These are phyloP conservation scores for Kokia cookei DNA, from an alignment of 441 rosid species.

Conservation along the genomic window DNA sequence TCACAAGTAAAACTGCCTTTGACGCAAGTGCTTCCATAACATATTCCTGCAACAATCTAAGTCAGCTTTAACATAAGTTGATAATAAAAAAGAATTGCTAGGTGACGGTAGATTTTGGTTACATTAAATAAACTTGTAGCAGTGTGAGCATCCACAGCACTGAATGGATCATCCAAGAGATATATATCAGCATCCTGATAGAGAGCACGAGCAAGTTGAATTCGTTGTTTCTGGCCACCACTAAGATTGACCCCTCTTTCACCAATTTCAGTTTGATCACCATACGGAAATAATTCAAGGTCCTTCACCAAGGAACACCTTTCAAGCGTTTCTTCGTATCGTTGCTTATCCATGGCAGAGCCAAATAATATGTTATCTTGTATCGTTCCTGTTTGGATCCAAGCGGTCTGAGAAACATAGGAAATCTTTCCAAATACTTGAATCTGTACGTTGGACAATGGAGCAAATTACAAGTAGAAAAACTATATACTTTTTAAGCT, in stretches of 20 bases:
- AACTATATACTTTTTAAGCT: not conserved
- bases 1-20: slow-evolving; percentile 81
- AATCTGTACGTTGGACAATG: slow-evolving; percentile 37
- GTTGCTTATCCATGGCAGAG: slow-evolving; percentile 50
- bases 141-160: slow-evolving; percentile 97
- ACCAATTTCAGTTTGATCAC: slow-evolving; percentile 91
- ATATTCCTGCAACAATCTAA: slow-evolving; percentile 56
- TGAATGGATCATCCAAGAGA: slow-evolving; percentile 94
- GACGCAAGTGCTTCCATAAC: slow-evolving; percentile 69
- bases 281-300: slow-evolving; percentile 79
- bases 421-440: slow-evolving; percentile 75
- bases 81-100: not conserved
- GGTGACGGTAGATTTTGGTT: slow-evolving; percentile 6
- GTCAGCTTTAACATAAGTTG: slow-evolving; percentile 14
- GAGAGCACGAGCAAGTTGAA: slow-evolving; percentile 96
- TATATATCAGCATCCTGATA: slow-evolving; percentile 92
- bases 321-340: slow-evolving; percentile 78
- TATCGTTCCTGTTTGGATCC: slow-evolving; percentile 93
- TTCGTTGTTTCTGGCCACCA: slow-evolving; percentile 95
- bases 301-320: slow-evolving; percentile 84
- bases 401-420: slow-evolving; percentile 92
- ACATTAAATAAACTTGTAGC: slow-evolving; percentile 91
- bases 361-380: slow-evolving; percentile 86
- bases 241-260: slow-evolving; percentile 98
- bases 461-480: not conserved